A percentile compares a stretch with the other conserved stretches of the same genome.
Evolutionary conservation across 2,329 filamentous ascomycete species (phyloP).

Genomic region (Cercospora citrullina): DNA sequence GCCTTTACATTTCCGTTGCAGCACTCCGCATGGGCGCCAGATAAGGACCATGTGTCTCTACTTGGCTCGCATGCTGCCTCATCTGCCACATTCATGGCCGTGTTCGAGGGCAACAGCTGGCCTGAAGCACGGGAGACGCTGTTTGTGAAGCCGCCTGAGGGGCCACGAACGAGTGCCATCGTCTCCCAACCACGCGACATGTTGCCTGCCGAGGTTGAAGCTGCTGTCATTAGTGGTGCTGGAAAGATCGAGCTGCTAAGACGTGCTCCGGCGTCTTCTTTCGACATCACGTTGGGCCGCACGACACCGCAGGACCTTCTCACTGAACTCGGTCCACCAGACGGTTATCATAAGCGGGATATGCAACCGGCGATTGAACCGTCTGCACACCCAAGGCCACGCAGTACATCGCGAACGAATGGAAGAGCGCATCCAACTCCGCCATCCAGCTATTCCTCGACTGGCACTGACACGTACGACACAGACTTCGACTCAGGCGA

Average conservation of each 20-base stretch:
- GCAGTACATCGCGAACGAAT: constrained; percentile 32
- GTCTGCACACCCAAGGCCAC: constrained; percentile 25
- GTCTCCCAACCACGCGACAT: constrained; percentile 72
- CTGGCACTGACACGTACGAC: constrained; percentile 46
- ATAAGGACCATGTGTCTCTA: constrained; percentile 79
- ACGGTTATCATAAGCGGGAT: constrained; percentile 71
- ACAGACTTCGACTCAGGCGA: constrained; percentile 50
- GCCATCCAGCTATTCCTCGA: constrained; percentile 42
- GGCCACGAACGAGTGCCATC: constrained; percentile 70
- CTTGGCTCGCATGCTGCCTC: constrained; percentile 76
- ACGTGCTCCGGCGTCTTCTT: constrained; percentile 64
- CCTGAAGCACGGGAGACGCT: constrained; percentile 73
- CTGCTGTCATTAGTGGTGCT: constrained; percentile 73
- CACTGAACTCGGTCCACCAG: constrained; percentile 85
- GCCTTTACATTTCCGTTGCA: constrained; percentile 87
- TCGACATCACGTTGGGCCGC: constrained; percentile 75
- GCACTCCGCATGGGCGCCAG: constrained; percentile 70
- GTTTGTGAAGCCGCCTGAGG: constrained; percentile 72
- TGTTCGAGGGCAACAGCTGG: constrained; percentile 92
- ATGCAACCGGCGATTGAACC: constrained; percentile 21
- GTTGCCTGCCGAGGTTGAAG: constrained; percentile 84
- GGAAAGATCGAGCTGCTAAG: constrained; percentile 77
- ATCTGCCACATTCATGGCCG: constrained; percentile 80
- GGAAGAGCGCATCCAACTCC: constrained; percentile 33
- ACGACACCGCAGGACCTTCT: constrained; percentile 91